Evolutionary conservation across 306 rosid genomes (phyloP), one percentile per base, ranked within the genome.

Genomic region (Castanea sativa): DNA sequence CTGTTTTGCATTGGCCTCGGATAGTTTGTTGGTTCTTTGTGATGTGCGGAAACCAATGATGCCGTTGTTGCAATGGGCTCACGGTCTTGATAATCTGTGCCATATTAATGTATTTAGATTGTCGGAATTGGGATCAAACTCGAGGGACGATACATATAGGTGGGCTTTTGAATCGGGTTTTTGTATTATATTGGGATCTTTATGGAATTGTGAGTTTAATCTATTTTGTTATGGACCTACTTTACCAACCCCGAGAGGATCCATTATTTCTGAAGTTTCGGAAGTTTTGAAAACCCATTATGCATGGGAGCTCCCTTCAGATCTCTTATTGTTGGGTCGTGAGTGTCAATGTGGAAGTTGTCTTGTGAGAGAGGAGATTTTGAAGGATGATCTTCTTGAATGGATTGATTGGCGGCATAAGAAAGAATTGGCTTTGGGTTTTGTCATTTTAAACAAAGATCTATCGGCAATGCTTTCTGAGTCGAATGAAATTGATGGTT

Each of bases 331-430:
- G 74, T 82, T 90, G 6, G 83, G 88, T 43, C 71, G 5, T 0
- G 90, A 75, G 43, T 90, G 92, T 63, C 88, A 58, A 8, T 88
- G 93, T 52, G 87, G 92, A 79, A 88, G 55, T 79, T 92, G 90
- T 83, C 88, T 90, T 53, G 67, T 89, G 43, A 87, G 83, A 82
- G 87, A 86, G 76, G 92, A 87, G 74, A 76, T 84, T 83, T 77
- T 78, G 11, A 92, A 86, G 81, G 90, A 79, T 77, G 86, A 85
- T 56, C 88, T 92, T 85, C 86, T 92, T 23, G 88, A 87, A 73
- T 92, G 97, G 95, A 64, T 89, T 79, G 88, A 85, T 82, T 87
- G 90, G 95, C 95, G 87, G 79, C 90, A 87, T 49, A 89, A 88
- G 89, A 92, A 86, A 81, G 95, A 92, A 75, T 81, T 87, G 38